A percentile compares a stretch with the other conserved stretches of the same genome.
Evolutionary conservation across 495 filamentous ascomycete genomes (phyloP).

Genomic region (Xylaria intraflava): DNA sequence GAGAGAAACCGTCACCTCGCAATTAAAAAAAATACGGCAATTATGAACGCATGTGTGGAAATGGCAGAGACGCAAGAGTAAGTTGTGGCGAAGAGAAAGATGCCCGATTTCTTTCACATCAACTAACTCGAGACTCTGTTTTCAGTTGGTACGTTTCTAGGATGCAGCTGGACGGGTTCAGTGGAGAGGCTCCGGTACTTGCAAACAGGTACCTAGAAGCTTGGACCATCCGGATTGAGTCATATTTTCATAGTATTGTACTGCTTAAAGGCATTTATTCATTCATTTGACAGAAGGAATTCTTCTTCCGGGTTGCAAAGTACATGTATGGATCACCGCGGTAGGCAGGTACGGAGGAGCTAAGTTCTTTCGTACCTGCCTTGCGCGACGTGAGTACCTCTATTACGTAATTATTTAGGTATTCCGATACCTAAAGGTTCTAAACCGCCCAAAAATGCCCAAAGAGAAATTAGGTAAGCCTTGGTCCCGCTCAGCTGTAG

Average conservation of each 20-base stretch:
- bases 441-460: too few relatives aligned
- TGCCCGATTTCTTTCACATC: slow-evolving; percentile 8
- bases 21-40: neutral
- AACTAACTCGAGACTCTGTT: slow-evolving; percentile 1
- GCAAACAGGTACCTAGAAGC: too few relatives aligned
- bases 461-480: too few relatives aligned
- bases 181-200: too few relatives aligned
- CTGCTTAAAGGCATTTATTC: neutral
- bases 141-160: slow-evolving; percentile 2
- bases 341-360: neutral
- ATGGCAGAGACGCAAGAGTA: neutral
- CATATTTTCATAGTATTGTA: neutral
- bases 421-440: too few relatives aligned
- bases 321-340: neutral
- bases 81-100: neutral
- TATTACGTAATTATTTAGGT: too few relatives aligned
- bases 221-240: neutral
- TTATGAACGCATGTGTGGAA: neutral
- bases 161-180: neutral
- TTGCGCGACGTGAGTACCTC: too few relatives aligned
- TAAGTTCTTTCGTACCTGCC: too few relatives aligned
- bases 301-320: too few relatives aligned
- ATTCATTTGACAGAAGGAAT: neutral
- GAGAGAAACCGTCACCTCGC: neutral
- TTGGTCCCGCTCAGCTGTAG: too few relatives aligned